Conservation (phyloP, 805 yeast species). For the Millerozyma acaciae region DNA sequence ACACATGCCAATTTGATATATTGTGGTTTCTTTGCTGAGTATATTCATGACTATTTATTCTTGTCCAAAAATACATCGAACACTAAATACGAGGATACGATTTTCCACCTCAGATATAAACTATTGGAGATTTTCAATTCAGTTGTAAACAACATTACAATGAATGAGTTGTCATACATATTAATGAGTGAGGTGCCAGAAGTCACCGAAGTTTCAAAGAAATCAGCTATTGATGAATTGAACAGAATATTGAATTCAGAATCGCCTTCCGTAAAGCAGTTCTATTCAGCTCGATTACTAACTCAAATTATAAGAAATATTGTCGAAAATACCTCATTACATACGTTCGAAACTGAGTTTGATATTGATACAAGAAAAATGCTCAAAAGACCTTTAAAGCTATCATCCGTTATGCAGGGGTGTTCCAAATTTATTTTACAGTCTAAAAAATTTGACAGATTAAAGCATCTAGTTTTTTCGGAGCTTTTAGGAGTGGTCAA, state of each 20-base stretch:
- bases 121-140: too few species aligned
- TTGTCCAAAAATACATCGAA: slow-evolving; percentile 4
- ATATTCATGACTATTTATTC: slow-evolving; percentile 19
- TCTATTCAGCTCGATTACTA: slow-evolving; percentile 18
- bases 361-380: slow-evolving; percentile 16
- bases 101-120: background rate
- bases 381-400: background rate
- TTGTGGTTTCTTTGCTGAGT: slow-evolving; percentile 15
- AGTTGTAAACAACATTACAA: too few species aligned
- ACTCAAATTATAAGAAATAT: slow-evolving; percentile 10
- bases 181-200: background rate
- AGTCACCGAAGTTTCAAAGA: background rate
- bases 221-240: too few species aligned
- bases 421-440: slow-evolving; percentile 33
- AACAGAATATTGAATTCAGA: too few species aligned
- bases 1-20: slow-evolving; percentile 7
- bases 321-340: slow-evolving; percentile 13
- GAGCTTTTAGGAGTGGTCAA: slow-evolving; percentile 56
- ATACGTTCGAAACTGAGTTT: slow-evolving; percentile 16
- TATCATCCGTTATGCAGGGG: slow-evolving; percentile 29
- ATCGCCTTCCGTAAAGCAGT: too few species aligned
- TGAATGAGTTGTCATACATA: background rate
- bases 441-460: slow-evolving; percentile 41
- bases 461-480: slow-evolving; percentile 60
- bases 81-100: background rate